Evolutionary conservation across 2,329 filamentous ascomycete species (phyloP).

Genomic region (Fusarium decemcellulare): DNA sequence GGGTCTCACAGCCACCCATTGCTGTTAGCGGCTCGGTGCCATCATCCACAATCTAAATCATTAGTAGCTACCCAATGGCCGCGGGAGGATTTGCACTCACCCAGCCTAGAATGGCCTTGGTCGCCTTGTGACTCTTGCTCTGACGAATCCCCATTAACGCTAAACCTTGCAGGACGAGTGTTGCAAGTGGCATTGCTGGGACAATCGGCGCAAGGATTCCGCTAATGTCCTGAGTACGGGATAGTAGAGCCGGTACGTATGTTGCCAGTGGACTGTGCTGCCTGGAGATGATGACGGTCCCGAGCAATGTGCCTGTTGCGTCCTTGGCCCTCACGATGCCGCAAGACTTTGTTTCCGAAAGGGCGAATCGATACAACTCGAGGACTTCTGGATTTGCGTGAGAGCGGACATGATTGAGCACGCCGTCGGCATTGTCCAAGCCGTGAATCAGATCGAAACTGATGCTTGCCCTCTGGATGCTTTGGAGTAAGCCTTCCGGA

Average conservation of each 20-base stretch:
- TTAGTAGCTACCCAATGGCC: constrained; percentile 24
- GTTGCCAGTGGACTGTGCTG: constrained; percentile 77
- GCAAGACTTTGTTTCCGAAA: constrained; percentile 79
- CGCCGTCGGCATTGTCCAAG: constrained; percentile 79
- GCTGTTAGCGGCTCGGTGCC: constrained; percentile 80
- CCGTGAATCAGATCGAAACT: constrained; percentile 89
- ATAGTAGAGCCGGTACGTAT: constrained; percentile 78
- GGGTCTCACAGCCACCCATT: constrained; percentile 81
- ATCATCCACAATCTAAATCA: constrained; percentile 75
- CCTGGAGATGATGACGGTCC: constrained; percentile 85
- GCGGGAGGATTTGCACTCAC: constrained; percentile 63
- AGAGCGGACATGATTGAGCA: constrained; percentile 81
- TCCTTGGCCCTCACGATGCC: constrained; percentile 88
- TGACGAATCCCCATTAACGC: constrained; percentile 86
- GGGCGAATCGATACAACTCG: constrained; percentile 83
- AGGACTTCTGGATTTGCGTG: constrained; percentile 83
- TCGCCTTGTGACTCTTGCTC: constrained; percentile 83
- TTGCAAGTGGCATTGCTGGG: constrained; percentile 76
- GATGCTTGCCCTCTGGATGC: constrained; percentile 79
- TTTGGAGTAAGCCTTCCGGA: constrained; percentile 82
- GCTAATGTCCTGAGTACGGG: constrained; percentile 72
- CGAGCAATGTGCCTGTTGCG: constrained; percentile 76
- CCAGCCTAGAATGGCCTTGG: constrained; percentile 83
- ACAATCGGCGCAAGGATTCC: constrained; percentile 88
- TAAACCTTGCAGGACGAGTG: constrained; percentile 80